A percentile compares a stretch with the other conserved stretches of the same genome.
phyloP scores from a whole-genome alignment of 2,329 filamentous ascomycete species.

The Zasmidium cellare region DNA sequence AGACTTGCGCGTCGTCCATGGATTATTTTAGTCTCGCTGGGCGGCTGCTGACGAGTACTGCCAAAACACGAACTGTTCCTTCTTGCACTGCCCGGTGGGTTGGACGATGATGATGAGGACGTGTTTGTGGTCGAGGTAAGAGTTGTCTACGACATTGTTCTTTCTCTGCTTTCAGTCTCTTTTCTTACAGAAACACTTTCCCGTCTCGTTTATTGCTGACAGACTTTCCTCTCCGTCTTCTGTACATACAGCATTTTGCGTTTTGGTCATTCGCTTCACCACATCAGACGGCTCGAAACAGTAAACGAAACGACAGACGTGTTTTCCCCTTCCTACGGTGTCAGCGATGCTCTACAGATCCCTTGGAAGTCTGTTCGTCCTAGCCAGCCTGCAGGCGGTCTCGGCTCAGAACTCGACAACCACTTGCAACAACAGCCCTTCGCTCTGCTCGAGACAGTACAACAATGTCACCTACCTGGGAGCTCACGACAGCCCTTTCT shows the following conservation, averaged over 20 bases:
- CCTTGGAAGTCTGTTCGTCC: conserved; percentile 3
- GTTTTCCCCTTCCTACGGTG: background rate
- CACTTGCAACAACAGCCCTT: conserved; percentile 59
- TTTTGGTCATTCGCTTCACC: background rate
- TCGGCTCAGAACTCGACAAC: conserved; percentile 14
- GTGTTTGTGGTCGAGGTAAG: background rate
- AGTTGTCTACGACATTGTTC: background rate
- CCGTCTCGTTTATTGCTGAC: no score
- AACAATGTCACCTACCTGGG: conserved; percentile 63
- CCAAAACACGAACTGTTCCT: background rate
- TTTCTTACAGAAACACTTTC: background rate
- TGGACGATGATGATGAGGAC: background rate
- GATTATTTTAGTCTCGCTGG: background rate
- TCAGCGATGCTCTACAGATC: conserved; percentile 14
- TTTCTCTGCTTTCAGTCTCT: background rate
- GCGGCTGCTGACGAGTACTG: conserved; percentile 3
- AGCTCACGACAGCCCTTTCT: conserved; percentile 65
- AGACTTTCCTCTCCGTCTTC: background rate
- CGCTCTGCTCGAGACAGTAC: conserved; percentile 59
- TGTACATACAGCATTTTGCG: background rate
- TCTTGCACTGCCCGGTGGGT: conserved; percentile 1
- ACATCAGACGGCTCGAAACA: background rate
- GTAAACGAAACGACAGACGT: background rate
- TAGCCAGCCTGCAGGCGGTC: conserved; percentile 11
- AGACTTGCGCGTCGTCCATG: background rate